These are phyloP conservation scores for Cydonia oblonga DNA, from an alignment of 331 rosid genomes.

Conservation along the genomic window DNA sequence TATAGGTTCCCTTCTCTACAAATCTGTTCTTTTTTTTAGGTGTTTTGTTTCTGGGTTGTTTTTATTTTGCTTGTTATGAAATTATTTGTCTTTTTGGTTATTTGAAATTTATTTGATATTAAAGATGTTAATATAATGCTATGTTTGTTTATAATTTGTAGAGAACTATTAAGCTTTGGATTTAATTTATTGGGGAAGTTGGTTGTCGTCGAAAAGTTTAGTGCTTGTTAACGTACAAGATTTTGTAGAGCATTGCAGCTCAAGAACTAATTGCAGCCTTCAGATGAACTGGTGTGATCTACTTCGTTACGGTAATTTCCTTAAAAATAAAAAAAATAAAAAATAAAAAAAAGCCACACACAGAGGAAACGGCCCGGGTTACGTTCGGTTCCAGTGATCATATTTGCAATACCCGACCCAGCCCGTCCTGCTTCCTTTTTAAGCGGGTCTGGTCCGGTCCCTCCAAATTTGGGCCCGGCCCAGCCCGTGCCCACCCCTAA, in stretches of 20 bases:
- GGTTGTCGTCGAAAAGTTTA: background rate
- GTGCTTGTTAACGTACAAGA: too few relatives aligned
- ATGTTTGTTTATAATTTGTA: background rate
- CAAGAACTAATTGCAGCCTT: background rate
- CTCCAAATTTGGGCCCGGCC: too few relatives aligned
- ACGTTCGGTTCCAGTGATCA: too few relatives aligned
- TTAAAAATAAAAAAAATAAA: too few relatives aligned
- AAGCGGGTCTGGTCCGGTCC: too few relatives aligned
- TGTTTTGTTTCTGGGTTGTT: background rate
- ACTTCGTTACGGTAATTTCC: background rate
- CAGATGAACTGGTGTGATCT: background rate
- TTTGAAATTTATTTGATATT: background rate
- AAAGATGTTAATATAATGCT: background rate
- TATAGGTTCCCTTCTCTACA: slow-evolving; percentile 39
- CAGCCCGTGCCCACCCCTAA: background rate
- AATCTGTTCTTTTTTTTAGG: background rate
- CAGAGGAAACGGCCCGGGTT: too few relatives aligned
- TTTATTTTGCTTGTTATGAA: background rate
- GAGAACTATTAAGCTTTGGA: background rate
- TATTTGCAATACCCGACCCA: too few relatives aligned
- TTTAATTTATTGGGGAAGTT: background rate
- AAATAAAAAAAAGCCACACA: too few relatives aligned
- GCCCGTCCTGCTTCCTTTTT: too few relatives aligned
- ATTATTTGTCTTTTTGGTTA: background rate
- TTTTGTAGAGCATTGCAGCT: background rate